These are phyloP conservation scores for Russula sp. DNA, from an alignment of 768 basidiomycete genomes.

Conservation along the genomic window DNA sequence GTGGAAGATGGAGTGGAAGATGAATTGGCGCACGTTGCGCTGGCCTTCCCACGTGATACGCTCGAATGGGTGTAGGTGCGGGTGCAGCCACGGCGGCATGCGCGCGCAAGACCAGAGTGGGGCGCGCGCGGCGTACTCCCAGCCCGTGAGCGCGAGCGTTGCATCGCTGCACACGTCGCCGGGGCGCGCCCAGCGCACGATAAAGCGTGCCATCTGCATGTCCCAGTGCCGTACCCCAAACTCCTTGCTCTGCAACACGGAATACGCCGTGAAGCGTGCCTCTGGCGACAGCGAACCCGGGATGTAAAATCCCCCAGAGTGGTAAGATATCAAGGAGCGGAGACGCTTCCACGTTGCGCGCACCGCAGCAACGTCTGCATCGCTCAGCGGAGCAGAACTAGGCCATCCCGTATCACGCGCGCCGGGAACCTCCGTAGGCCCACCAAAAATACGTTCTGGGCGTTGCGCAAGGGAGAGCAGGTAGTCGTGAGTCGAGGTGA, in stretches of 20 bases:
- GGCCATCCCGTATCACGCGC: slow-evolving; percentile 23
- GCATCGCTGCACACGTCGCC: slow-evolving; percentile 18
- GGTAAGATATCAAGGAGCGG: slow-evolving; percentile 27
- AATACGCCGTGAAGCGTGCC: slow-evolving; percentile 27
- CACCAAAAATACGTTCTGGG: slow-evolving; percentile 27
- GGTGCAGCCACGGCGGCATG: slow-evolving; percentile 29
- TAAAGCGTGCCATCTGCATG: slow-evolving; percentile 31
- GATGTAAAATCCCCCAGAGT: slow-evolving; percentile 31
- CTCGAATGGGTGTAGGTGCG: slow-evolving; percentile 24
- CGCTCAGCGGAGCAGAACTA: slow-evolving; percentile 23
- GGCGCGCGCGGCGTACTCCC: slow-evolving; percentile 31
- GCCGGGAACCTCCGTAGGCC: background rate
- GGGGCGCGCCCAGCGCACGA: slow-evolving; percentile 26
- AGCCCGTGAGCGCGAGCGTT: slow-evolving; percentile 29
- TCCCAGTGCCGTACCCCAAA: slow-evolving; percentile 30
- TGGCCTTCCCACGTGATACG: slow-evolving; percentile 27
- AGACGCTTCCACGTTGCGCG: slow-evolving; percentile 29
- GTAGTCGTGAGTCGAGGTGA: slow-evolving; percentile 28
- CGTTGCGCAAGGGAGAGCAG: slow-evolving; percentile 28
- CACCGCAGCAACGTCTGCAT: slow-evolving; percentile 25
- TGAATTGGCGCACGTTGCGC: slow-evolving; percentile 24
- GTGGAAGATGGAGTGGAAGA: slow-evolving; percentile 27
- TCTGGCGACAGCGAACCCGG: slow-evolving; percentile 26
- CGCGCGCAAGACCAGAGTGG: slow-evolving; percentile 33
- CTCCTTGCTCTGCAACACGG: slow-evolving; percentile 26